Evolutionary conservation across 2,329 filamentous ascomycete genomes (phyloP).

Genomic region (Cryphonectria nitschkei): DNA sequence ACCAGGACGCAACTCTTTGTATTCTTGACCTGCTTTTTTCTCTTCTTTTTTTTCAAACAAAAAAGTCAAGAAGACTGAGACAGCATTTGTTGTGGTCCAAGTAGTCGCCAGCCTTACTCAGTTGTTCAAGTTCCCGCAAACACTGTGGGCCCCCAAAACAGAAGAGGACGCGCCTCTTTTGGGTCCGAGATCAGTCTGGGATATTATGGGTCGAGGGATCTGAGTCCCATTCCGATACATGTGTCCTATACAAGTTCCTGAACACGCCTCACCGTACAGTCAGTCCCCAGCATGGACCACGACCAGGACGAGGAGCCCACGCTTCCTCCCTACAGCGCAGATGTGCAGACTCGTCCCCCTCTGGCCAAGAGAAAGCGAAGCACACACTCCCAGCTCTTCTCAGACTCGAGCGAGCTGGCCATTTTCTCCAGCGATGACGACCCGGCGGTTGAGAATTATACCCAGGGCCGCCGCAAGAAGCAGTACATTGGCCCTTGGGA

Average conservation of each 20-base stretch:
- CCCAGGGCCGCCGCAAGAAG: conserved; percentile 60
- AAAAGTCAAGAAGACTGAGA: not conserved
- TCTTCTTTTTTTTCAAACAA: not conserved
- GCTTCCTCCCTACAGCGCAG: conserved; percentile 44
- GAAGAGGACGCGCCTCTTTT: not conserved
- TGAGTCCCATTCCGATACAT: not conserved
- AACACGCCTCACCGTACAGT: too few relatives aligned
- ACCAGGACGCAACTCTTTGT: too few relatives aligned
- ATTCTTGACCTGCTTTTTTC: not conserved
- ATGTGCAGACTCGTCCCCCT: conserved; percentile 40
- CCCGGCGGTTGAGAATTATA: conserved; percentile 67
- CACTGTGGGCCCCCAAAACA: not conserved
- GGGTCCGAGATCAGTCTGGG: not conserved
- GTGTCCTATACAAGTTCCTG: not conserved
- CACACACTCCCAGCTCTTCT: conserved; percentile 42
- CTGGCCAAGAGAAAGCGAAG: conserved; percentile 48
- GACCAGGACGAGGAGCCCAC: conserved; percentile 45
- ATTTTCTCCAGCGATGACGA: conserved; percentile 76
- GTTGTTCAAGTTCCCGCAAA: not conserved
- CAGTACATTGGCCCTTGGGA: conserved; percentile 71
- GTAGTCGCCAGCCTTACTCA: not conserved
- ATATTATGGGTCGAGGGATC: not conserved
- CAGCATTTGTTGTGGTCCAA: not conserved
- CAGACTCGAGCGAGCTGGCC: conserved; percentile 71
- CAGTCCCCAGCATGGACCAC: conserved; percentile 40